Conservation (phyloP, 805 yeast species). For the Saturnispora ahearnii region DNA sequence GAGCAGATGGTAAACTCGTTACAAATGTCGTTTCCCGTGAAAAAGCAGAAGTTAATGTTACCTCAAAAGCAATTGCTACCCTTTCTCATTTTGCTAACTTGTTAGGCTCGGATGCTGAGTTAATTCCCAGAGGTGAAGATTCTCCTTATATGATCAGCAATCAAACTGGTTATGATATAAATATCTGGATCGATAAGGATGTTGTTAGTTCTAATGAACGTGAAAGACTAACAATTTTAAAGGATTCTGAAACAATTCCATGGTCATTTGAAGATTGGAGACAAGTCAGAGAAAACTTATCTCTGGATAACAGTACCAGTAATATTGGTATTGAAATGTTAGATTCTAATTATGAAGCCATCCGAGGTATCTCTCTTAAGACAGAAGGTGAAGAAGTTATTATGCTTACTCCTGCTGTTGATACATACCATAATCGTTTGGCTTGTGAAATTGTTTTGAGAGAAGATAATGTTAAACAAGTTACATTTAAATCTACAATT, state of each 20-base stretch:
- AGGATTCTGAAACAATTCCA: constrained; percentile 44
- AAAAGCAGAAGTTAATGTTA: constrained; percentile 68
- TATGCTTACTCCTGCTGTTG: constrained; percentile 46
- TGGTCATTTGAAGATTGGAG: constrained; percentile 98
- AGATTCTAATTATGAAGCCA: constrained; percentile 45
- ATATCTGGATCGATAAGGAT: constrained; percentile 66
- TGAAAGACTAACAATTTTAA: constrained; percentile 30
- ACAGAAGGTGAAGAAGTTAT: constrained; percentile 79
- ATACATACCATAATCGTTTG: constrained; percentile 57
- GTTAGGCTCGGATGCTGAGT: constrained; percentile 41
- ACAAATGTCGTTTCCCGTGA: constrained; percentile 71
- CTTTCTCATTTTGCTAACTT: constrained; percentile 59
- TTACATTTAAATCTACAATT: constrained; percentile 71
- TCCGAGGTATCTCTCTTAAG: constrained; percentile 54
- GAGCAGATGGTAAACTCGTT: constrained; percentile 35
- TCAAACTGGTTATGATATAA: constrained; percentile 77
- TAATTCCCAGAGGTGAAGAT: constrained; percentile 65
- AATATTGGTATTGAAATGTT: constrained; percentile 54
- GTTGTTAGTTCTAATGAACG: constrained; percentile 18
- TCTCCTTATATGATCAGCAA: constrained; percentile 76
- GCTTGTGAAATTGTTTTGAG: constrained; percentile 62
- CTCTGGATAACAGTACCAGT: constrained; percentile 52
- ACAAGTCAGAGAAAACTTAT: constrained; percentile 68
- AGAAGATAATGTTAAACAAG: constrained; percentile 69
- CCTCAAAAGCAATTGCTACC: constrained; percentile 73